Evolutionary conservation across 139 green algal species (phyloP), one percentile per base, ranked within the genome.

Genomic region (Ettlia oleoabundans): DNA sequence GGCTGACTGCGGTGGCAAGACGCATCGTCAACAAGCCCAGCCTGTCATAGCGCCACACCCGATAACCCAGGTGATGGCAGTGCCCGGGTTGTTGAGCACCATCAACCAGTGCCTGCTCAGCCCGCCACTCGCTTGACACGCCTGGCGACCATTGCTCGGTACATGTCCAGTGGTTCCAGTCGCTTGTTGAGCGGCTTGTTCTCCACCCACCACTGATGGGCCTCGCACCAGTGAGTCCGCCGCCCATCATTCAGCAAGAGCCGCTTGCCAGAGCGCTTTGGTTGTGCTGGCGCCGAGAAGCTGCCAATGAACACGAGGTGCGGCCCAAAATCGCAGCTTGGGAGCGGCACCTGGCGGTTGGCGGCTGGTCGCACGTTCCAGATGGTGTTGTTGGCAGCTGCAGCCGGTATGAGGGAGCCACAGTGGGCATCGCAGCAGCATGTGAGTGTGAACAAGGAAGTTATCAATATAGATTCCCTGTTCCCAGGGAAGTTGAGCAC

Each of bases 371-470:
- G 26, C 43, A 78, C 30, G 30, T 78, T 78, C 70, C 70, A 78
- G 10, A 64, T 43, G 8, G 70, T 78, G 43, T 78, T 63, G 70
- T 78, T 65, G 13, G 70, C 70, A 30, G 30, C 70, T 78, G 70
- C 43, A 51, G 7, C 6, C 38, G 21, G 24, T n/a, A 33, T 35
- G 13, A 22, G 22, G 4, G 33, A 42, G 33, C 4, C 32, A 28
- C 33, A 3, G 26, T 22, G 26, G 13, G 33, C 33, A 3, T 3
- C 33, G 18, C 24, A 40, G 6, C 65, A 9, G 33, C 3, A 42
- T 2, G 1, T 24, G 9, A 18, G 22, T 28, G 15, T 3, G 47
- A 4, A 7, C 4, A 58, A 58, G 68, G 13, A 13, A 38, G 26
- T 24, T 21, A 37, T 58, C 2, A 55, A 22, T 13, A 22, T 40